Evolutionary conservation across 2,329 filamentous ascomycete genomes (phyloP).

Genomic region (Colletotrichum chrysophilum): DNA sequence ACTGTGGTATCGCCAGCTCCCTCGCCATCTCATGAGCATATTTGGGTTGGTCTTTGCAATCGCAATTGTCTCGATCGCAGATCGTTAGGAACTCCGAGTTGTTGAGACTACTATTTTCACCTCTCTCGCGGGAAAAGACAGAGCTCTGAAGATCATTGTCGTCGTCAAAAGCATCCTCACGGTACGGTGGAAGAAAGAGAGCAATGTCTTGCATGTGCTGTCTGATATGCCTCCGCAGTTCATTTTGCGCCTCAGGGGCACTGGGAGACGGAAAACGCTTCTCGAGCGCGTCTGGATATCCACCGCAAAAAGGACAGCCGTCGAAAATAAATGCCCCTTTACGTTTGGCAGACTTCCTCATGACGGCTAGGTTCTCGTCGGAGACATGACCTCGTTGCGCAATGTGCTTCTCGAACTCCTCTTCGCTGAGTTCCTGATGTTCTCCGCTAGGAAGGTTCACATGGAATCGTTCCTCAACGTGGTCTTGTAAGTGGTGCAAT

Average conservation of each 20-base stretch:
- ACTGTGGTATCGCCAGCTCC: too few relatives aligned
- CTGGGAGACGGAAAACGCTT: not conserved
- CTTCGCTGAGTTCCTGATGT: not conserved
- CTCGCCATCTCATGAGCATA: too few relatives aligned
- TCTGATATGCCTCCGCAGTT: not conserved
- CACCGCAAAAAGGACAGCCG: not conserved
- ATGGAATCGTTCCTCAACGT: not conserved
- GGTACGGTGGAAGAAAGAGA: not conserved
- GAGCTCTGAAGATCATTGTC: fast-evolving
- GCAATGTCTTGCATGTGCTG: not conserved
- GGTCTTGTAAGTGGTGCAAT: not conserved
- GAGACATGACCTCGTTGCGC: fast-evolving
- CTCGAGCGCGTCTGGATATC: not conserved
- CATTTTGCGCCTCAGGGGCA: not conserved
- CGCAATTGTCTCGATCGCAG: not conserved
- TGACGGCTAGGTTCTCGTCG: fast-evolving
- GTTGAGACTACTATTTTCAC: not conserved
- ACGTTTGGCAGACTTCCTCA: fast-evolving
- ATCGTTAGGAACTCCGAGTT: too few relatives aligned
- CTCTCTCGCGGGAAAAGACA: not conserved
- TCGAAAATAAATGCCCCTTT: not conserved
- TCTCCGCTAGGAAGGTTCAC: not conserved
- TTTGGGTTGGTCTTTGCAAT: fast-evolving
- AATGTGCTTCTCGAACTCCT: not conserved
- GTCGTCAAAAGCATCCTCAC: not conserved